Conservation (phyloP, 768 basidiomycete species). For the Sutorius australiensis region DNA sequence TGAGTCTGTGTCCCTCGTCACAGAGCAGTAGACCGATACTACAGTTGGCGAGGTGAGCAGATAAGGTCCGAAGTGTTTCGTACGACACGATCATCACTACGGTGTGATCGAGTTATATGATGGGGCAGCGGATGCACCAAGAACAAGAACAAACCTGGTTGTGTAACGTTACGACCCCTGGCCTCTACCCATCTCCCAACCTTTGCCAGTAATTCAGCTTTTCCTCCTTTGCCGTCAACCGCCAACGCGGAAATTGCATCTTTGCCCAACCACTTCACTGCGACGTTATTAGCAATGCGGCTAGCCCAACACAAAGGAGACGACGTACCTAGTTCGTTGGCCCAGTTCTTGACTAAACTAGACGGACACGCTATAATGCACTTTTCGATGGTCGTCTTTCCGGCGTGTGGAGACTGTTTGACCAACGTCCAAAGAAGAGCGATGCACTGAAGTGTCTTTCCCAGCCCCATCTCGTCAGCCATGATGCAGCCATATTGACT, state of each 20-base stretch:
- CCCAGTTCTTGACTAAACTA: constrained; percentile 97
- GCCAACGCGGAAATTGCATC: constrained; percentile 79
- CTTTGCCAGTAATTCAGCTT: constrained; percentile 70
- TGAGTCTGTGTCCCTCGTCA: constrained; percentile 95
- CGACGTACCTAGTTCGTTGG: constrained; percentile 81
- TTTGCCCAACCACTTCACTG: constrained; percentile 95
- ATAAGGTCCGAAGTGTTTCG: constrained; percentile 84
- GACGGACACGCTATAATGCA: constrained; percentile 97
- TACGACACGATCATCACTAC: constrained; percentile 98
- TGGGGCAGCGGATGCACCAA: not conserved
- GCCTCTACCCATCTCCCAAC: constrained; percentile 90
- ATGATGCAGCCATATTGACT: constrained; percentile 96
- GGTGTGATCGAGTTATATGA: not conserved
- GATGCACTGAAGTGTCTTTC: constrained; percentile 96
- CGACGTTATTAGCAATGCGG: not conserved
- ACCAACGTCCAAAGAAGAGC: constrained; percentile 91
- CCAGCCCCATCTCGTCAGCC: constrained; percentile 99
- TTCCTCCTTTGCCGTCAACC: constrained; percentile 89
- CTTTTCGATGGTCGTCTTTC: constrained; percentile 90
- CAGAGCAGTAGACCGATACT: constrained; percentile 90
- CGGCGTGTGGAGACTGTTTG: constrained; percentile 88
- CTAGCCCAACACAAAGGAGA: not conserved
- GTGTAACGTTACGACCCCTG: constrained; percentile 82
- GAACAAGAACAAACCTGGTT: constrained; percentile 61
- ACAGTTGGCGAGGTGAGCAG: constrained; percentile 70